Conservation (phyloP, 306 rosid genomes). For the Cicer yamashitae region DNA sequence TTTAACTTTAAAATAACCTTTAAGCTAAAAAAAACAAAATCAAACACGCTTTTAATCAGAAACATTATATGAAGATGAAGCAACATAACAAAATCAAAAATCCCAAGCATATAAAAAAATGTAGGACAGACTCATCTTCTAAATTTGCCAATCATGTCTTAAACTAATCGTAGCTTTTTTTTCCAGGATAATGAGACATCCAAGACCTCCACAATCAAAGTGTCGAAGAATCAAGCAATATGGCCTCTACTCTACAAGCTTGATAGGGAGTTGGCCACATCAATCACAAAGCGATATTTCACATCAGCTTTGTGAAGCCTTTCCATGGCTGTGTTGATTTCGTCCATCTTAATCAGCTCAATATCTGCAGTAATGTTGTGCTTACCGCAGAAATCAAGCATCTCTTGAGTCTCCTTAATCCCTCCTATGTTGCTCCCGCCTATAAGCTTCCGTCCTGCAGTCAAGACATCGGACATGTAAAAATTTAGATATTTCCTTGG, state of each 20-base stretch:
- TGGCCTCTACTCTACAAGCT: slow-evolving; percentile 34
- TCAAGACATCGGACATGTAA: slow-evolving; percentile 6
- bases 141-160: not conserved
- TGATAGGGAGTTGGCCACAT: slow-evolving; percentile 69
- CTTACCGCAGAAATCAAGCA: slow-evolving; percentile 85
- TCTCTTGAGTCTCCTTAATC: slow-evolving; percentile 90
- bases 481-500: slow-evolving; percentile 1
- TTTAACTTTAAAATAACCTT: not conserved
- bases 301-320: slow-evolving; percentile 87
- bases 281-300: slow-evolving; percentile 85
- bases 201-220: not conserved
- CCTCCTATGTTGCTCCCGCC: slow-evolving; percentile 96
- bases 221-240: not conserved
- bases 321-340: slow-evolving; percentile 78
- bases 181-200: not conserved
- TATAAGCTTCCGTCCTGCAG: slow-evolving; percentile 74
- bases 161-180: not conserved
- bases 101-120: not conserved
- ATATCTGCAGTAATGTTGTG: slow-evolving; percentile 77
- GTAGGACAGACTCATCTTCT: slow-evolving; percentile 2
- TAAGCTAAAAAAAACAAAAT: not conserved
- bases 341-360: slow-evolving; percentile 70
- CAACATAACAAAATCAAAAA: not conserved
- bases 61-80: not conserved
- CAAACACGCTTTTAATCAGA: not conserved